Conservation (phyloP, 2,329 filamentous ascomycete genomes). For the Fusarium cicatricum region DNA sequence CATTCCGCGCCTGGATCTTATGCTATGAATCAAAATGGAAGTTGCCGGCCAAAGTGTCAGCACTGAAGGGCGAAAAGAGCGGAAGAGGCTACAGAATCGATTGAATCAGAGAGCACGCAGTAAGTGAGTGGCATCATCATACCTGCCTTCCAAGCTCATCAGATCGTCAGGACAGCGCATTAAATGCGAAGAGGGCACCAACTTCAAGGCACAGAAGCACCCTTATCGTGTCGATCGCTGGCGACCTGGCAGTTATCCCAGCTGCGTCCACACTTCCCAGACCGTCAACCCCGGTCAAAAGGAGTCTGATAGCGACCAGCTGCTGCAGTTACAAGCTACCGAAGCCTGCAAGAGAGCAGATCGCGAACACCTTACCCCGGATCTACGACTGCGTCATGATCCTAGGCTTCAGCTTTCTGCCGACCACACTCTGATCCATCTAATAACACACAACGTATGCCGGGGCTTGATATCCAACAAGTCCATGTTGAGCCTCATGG, state of each 20-base stretch:
- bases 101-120: constrained; percentile 29
- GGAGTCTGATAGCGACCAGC: too few species aligned
- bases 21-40: neutral
- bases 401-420: neutral
- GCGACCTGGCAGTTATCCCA: too few species aligned
- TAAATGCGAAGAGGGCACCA: too few species aligned
- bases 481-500: neutral
- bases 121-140: constrained; percentile 2
- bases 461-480: constrained; percentile 23
- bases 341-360: neutral
- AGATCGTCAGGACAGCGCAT: constrained; percentile 4
- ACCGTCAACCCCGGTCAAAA: too few species aligned
- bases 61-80: constrained; percentile 8
- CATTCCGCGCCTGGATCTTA: too few species aligned
- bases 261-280: too few species aligned
- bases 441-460: constrained; percentile 25
- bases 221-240: constrained; percentile 24
- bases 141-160: neutral
- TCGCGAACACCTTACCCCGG: too few species aligned
- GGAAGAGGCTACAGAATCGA: constrained; percentile 23
- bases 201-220: too few species aligned
- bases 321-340: too few species aligned
- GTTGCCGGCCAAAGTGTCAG: neutral
- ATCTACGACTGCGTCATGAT: fast-evolving
- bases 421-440: constrained; percentile 21